These are phyloP conservation scores for Marasmius fiardii DNA, from an alignment of 1,284 basidiomycete genomes.

Conservation along the genomic window DNA sequence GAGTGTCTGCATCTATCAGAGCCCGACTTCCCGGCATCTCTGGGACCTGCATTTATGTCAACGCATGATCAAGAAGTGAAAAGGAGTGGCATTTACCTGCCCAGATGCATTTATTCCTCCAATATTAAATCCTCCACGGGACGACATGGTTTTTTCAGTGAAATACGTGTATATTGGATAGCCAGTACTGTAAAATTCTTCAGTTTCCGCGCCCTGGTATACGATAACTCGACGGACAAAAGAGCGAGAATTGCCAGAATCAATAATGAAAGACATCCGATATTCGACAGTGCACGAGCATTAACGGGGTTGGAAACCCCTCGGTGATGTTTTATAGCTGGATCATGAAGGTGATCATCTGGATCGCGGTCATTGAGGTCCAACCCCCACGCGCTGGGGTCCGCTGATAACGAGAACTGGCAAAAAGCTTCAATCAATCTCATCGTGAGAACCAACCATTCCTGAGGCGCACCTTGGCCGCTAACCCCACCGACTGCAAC, in stretches of 20 bases:
- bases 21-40: constrained; percentile 61
- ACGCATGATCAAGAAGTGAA: constrained; percentile 31
- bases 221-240: neutral
- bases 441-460: too few species aligned
- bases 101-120: constrained; percentile 81
- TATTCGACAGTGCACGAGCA: neutral
- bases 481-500: too few species aligned
- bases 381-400: too few species aligned
- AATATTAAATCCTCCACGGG: constrained; percentile 39
- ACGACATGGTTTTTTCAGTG: neutral
- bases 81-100: constrained; percentile 40
- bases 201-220: neutral
- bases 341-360: too few species aligned
- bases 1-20: constrained; percentile 78
- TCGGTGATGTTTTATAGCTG: neutral
- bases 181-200: neutral
- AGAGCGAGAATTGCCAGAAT: neutral
- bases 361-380: neutral
- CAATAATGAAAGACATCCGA: neutral
- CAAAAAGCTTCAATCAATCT: too few species aligned
- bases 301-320: neutral
- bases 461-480: too few species aligned
- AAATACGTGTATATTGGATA: neutral
- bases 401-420: too few species aligned
- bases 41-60: constrained; percentile 52